Conservation (phyloP, 352 stramenopile genomes). For the Phytopythium vexans region DNA sequence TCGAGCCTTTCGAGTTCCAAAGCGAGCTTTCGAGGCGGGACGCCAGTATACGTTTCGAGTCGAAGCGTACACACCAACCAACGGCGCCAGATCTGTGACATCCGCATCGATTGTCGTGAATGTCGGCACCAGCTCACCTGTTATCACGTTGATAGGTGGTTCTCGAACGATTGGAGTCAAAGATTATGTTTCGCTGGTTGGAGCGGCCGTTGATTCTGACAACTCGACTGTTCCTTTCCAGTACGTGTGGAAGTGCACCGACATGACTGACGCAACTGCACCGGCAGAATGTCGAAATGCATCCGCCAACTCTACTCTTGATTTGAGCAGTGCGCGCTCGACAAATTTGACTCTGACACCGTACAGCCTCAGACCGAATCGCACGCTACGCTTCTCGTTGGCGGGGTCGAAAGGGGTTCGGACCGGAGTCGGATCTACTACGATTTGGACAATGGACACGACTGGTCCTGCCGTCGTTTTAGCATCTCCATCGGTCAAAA, state of each 20-base stretch:
- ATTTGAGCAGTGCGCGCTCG: constrained; percentile 9
- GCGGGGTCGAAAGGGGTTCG: constrained; percentile 28
- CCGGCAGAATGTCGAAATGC: constrained; percentile 12
- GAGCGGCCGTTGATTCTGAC: constrained; percentile 50
- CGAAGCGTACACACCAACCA: constrained; percentile 43
- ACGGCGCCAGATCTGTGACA: constrained; percentile 10
- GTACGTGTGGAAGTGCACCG: constrained; percentile 52
- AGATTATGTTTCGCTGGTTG: constrained; percentile 52
- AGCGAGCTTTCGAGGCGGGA: constrained; percentile 27
- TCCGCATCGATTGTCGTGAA: constrained; percentile 35
- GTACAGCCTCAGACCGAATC: constrained; percentile 35
- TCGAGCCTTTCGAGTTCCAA: constrained; percentile 46
- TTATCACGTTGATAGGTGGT: constrained; percentile 35
- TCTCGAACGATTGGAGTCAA: constrained; percentile 43
- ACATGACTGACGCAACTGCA: constrained; percentile 36
- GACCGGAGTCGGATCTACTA: constrained; percentile 17
- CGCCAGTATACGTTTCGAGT: constrained; percentile 56
- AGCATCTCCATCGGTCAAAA: constrained; percentile 22
- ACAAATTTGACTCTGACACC: constrained; percentile 32
- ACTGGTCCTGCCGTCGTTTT: constrained; percentile 43
- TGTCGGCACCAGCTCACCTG: constrained; percentile 34
- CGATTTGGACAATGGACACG: constrained; percentile 44
- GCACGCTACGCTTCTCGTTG: constrained; percentile 48
- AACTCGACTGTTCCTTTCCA: constrained; percentile 21
- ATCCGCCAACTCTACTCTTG: constrained; percentile 7